A percentile compares a stretch with the other conserved stretches of the same genome.
phyloP scores from a whole-genome alignment of 805 yeast genomes.

The Priceomyces carsonii region DNA sequence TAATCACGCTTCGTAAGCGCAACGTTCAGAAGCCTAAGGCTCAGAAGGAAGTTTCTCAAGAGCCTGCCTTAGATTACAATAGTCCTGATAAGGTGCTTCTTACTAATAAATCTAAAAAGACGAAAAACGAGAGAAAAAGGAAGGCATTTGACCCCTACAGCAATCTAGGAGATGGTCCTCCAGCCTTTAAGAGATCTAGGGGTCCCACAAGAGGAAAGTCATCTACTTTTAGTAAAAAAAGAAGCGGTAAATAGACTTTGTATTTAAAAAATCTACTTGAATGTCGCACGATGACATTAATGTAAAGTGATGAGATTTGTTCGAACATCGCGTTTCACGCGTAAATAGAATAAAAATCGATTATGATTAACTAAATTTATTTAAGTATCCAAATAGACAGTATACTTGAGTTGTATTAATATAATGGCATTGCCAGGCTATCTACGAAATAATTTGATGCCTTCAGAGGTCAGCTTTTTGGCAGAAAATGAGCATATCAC shows the following conservation, averaged over 20 bases:
- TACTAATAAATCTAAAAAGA: conserved; percentile 10
- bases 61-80: conserved; percentile 44
- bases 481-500: conserved; percentile 78
- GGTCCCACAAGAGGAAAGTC: conserved; percentile 36
- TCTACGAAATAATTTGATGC: conserved; percentile 58
- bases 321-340: too few species aligned
- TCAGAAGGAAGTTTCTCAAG: conserved; percentile 9
- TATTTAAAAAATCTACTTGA: conserved; percentile 1
- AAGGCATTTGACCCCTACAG: conserved; percentile 62
- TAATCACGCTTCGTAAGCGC: conserved; percentile 39
- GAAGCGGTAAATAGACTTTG: conserved; percentile 2
- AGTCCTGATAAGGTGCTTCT: conserved; percentile 44
- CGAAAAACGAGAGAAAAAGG: conserved; percentile 31
- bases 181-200: conserved; percentile 49
- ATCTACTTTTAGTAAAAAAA: conserved; percentile 25
- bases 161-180: conserved; percentile 50
- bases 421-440: conserved; percentile 70
- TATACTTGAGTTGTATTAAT: background rate
- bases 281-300: too few species aligned
- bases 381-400: background rate
- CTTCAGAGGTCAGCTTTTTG: conserved; percentile 77
- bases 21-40: conserved; percentile 11
- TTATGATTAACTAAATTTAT: background rate
- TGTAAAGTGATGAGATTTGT: too few species aligned
- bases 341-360: too few species aligned